Evolutionary conservation across 495 filamentous ascomycete genomes (phyloP), one percentile per base, ranked within the genome.

Genomic region (Aspergillus ostianus): DNA sequence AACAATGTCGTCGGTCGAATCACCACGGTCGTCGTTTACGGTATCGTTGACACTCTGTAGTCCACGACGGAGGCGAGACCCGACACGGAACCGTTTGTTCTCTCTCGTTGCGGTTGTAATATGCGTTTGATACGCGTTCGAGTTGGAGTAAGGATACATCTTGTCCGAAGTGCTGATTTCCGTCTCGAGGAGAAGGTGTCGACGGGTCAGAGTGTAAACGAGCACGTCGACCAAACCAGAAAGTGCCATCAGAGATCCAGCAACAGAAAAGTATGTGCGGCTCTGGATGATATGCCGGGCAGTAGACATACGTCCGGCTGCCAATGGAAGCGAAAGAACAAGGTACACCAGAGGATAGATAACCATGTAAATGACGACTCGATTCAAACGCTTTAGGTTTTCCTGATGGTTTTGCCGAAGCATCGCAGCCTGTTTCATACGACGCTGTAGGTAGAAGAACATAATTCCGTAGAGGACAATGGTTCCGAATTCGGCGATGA

Each of bases 311-410:
- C 88, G 85, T 10, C 86, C 86, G 1, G 84, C 77, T 3, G 88
- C 88, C 10, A 92, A 78, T 0, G 89, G 89, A 4, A 87, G 78
- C 6, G 87, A 91, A 62, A 87, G 82, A 19, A 89, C 57, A 41
- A 89, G 70, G 71, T 91, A 92, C 55, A 88, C 84, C 55, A 89
- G 59, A 0, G 89, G 87, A 63, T 92, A 92, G 50, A 90, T 77
- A 44, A 91, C 80, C 89, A 92, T 81, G 79, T 86, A 76, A 56
- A 84, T 70, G 67, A 87, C 80, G 62, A 87, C 76, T 21, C 74
- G 76, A 50, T 74, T 75, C 29, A 77, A 62, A 44, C 76, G 71
- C 12, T 67, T 66, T n/a, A 77, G 61, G 49, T 64, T 74, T 44
- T 77, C 74, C 53, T 75, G 68, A 29, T 72, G 64, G 50, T 70